phyloP scores from a whole-genome alignment of 163 green algal species.

The Prototheca stagnorum region DNA sequence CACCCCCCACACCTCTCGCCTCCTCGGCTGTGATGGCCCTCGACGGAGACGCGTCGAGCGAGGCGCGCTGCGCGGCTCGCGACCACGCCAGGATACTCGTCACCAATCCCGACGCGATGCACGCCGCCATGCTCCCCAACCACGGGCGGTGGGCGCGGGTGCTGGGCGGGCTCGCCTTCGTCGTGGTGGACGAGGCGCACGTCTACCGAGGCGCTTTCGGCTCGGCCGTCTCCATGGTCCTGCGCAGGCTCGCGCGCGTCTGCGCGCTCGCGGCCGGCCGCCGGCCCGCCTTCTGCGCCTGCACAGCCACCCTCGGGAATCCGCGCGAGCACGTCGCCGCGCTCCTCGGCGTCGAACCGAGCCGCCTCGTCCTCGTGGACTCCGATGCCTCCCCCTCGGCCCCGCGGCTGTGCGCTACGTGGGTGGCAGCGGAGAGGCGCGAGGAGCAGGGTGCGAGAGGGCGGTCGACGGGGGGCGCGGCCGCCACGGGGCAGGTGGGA shows the following conservation, averaged over 20 bases:
- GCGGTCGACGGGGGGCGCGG: too few relatives aligned
- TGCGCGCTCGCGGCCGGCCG: slow-evolving; percentile 17
- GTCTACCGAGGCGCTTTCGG: slow-evolving; percentile 79
- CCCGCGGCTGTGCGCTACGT: too few relatives aligned
- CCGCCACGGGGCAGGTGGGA: too few relatives aligned
- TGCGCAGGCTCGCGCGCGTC: slow-evolving; percentile 68
- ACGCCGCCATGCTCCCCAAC: neutral
- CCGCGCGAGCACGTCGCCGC: slow-evolving; percentile 44
- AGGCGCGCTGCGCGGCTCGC: too few relatives aligned
- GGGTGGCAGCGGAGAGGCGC: too few relatives aligned
- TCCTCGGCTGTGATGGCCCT: slow-evolving; percentile 98
- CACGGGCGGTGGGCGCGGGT: slow-evolving; percentile 50
- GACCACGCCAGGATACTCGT: slow-evolving; percentile 77
- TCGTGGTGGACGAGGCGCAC: slow-evolving; percentile 87
- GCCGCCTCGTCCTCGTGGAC: slow-evolving; percentile 6
- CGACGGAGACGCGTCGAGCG: too few relatives aligned
- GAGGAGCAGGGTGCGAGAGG: too few relatives aligned
- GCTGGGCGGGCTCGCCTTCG: slow-evolving; percentile 53
- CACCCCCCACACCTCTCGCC: slow-evolving; percentile 68
- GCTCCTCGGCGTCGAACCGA: slow-evolving; percentile 29
- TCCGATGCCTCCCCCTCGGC: slow-evolving; percentile 70
- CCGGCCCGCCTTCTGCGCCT: slow-evolving; percentile 23
- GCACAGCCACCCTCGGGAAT: slow-evolving; percentile 79
- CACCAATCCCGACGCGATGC: neutral
- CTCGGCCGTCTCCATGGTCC: slow-evolving; percentile 69